Base-by-base conservation (phyloP, 352 stramenopile genomes). In the Phytophthora pistaciae region DNA sequence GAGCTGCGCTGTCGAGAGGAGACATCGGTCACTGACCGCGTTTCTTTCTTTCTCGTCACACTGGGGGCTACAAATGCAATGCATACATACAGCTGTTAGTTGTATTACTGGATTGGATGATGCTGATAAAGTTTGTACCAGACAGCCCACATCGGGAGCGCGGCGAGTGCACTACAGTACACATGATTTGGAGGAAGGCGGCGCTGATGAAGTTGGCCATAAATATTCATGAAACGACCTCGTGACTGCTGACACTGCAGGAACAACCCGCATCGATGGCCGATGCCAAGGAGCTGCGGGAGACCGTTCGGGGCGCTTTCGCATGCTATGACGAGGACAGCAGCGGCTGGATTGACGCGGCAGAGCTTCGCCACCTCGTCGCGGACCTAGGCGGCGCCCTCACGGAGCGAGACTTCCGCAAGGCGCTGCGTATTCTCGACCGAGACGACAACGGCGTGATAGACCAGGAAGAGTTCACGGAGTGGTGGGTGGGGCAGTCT, bases 301-400 rank as follows among this genome's bases (percentile, higher is more conserved):
- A 92, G 74, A 88, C 83, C 2, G 70, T 83, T 11, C 77, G 73
- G 33, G 76, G 77, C 3, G 87, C 83, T 14, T 94, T 94, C 61
- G 70, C 70, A 10, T 80, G 80, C 61, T 94, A 90, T 50, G 84
- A 92, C 54, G 63, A 70, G 49, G 84, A 94, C 61, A 61, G 49
- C 1, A 94, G 74, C 62, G 84, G 83, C 5, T 68, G 74, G 48
- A 90, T 94, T 9, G 83, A 91, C 40, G 58, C 72, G 18, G 25
- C 18, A 9, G 84, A 94, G 66, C 71, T 94, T 23, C 70, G 66
- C 9, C 61, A 70, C 9, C 70, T 94, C 6, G 74, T 91, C n/a
- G 57, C 81, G 7, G 79, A 89, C 42, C 77, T 94, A 14, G 87
- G 85, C 0, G 87, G 85, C 2, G 75, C 84, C 13, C 20, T 94